phyloP scores from a whole-genome alignment of 148 eudicot genomes.

The Chenopodium formosanum region DNA sequence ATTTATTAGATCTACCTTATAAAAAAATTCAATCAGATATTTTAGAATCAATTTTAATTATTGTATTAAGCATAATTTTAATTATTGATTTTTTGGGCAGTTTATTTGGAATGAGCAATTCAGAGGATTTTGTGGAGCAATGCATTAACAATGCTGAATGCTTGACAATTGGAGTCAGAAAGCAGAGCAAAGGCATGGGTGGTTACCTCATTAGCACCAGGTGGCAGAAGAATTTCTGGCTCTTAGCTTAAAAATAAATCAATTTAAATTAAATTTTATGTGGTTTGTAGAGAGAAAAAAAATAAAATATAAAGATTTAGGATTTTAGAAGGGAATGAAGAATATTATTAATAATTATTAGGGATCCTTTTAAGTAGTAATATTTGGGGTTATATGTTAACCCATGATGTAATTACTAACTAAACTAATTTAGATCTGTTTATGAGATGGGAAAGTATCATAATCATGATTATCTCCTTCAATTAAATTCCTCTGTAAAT shows the following conservation, averaged over 20 bases:
- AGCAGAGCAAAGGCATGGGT: conserved; percentile 83
- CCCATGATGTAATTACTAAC: conserved; percentile 36
- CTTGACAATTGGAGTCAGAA: conserved; percentile 84
- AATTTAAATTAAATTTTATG: not conserved
- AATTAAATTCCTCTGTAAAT: conserved; percentile 19
- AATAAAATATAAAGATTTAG: conserved; percentile 6
- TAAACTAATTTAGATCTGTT: conserved; percentile 29
- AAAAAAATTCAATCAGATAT: conserved; percentile 12
- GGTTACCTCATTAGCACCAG: conserved; percentile 95
- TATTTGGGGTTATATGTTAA: not conserved
- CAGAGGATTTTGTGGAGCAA: conserved; percentile 84
- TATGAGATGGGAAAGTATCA: conserved; percentile 26
- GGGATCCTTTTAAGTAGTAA: not conserved
- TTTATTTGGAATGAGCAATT: conserved; percentile 63
- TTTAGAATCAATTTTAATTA: not conserved
- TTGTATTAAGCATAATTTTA: not conserved
- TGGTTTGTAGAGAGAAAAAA: conserved; percentile 1
- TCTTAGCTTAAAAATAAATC: conserved; percentile 50
- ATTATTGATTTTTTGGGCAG: conserved; percentile 36
- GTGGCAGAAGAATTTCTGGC: conserved; percentile 99
- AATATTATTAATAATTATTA: conserved; percentile 10
- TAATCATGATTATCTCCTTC: conserved; percentile 9
- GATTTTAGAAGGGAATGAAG: conserved; percentile 11
- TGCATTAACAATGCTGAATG: conserved; percentile 86
- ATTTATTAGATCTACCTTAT: not conserved